Evolutionary conservation across 495 filamentous ascomycete species (phyloP), one percentile per base, ranked within the genome.

Genomic region (Lepraria neglecta): DNA sequence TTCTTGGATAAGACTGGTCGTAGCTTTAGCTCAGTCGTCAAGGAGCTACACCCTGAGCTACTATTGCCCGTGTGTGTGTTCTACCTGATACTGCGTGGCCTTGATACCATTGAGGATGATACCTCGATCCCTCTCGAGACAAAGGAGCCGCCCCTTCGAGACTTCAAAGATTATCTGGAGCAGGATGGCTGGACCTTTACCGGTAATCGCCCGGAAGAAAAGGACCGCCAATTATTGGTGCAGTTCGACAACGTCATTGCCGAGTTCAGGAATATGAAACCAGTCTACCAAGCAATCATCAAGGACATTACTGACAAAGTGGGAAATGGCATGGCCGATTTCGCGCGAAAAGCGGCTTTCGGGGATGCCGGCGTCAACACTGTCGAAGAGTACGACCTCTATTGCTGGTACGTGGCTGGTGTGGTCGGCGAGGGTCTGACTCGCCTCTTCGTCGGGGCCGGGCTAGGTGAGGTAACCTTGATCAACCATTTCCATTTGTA

Each of bases 261-360:
- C 51, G 95, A 98, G 80, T 89, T 91, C 73, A 88, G 85, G 75
- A 90, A 92, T 73, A 78, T 96, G 70, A 94, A 97, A 76, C 84
- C 86, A 59, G 80, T 78, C 46, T 97, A 97, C 75, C 80, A 81
- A 69, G 82, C 74, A 17, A 92, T 97, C 70, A 92, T 98, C 73
- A 89, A 87, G 77, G 95, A 98, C 67, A 97, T 97, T 71, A 88
- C 90, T 14, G 77, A 87, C 64, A 87, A 90, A 75, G 97, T 98
- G 94, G 92, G 92, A 65, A 89, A 97, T 67, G 94, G 94, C 60
- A 98, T 98, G 94, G 94, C 94, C 30, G 94, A 97, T 73, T 97
- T 92, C 72, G 86, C 82, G 61, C 78, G 87, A 47, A 94, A 94
- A 68, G 85, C 89, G 28, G 90, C 88, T 67, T 76, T 86, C 65